Conservation (phyloP, 2,329 filamentous ascomycete genomes). For the Paecilomyces sp. region DNA sequence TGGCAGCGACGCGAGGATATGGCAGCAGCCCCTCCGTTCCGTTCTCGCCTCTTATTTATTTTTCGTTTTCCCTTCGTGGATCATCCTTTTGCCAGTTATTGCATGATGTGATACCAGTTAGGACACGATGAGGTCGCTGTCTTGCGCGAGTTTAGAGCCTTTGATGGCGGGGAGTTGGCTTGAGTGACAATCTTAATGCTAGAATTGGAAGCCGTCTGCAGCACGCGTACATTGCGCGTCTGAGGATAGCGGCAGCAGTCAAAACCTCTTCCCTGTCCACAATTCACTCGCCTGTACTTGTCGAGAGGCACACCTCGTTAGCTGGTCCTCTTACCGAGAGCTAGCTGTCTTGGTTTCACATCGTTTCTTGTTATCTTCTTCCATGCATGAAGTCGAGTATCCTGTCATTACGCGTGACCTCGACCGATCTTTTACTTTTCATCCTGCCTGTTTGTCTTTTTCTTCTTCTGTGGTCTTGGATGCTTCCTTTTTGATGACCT, state of each 20-base stretch:
- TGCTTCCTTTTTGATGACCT: not conserved
- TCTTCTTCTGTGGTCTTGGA: not conserved
- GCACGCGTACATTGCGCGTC: not conserved
- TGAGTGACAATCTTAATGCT: not conserved
- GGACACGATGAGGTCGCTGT: not conserved
- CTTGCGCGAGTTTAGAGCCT: not conserved
- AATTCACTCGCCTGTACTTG: not conserved
- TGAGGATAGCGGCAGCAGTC: not conserved
- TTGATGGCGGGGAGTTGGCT: not conserved
- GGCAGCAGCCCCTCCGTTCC: not conserved
- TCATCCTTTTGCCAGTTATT: not conserved
- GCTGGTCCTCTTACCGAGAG: too few relatives aligned
- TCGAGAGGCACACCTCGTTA: too few relatives aligned
- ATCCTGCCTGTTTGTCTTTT: not conserved
- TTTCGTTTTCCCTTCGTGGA: not conserved
- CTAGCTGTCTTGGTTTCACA: not conserved
- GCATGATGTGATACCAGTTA: not conserved
- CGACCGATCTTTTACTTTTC: not conserved
- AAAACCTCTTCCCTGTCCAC: not conserved
- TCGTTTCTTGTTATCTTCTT: not conserved
- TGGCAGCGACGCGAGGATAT: not conserved
- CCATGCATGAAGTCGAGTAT: not conserved
- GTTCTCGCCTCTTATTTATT: conserved; percentile 3
- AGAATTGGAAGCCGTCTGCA: not conserved
- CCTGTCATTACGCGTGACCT: not conserved